Evolutionary conservation across 805 yeast species (phyloP).

Genomic region (Candida nitratophila): DNA sequence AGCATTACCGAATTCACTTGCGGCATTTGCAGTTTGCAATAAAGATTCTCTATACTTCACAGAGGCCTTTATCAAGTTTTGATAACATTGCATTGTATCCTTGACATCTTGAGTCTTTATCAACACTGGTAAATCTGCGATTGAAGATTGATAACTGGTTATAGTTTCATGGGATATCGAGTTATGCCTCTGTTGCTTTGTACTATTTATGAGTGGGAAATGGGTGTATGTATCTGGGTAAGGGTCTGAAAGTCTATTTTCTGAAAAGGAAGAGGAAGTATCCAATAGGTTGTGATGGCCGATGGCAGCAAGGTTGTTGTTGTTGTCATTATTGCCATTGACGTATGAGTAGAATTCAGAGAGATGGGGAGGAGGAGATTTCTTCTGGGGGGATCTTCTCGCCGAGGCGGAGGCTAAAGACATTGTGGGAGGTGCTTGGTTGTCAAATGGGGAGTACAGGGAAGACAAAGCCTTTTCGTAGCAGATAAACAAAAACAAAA

Average conservation of each 20-base stretch:
- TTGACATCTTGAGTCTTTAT: slow-evolving; percentile 55
- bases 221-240: slow-evolving; percentile 4
- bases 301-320: neutral
- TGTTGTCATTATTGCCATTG: slow-evolving; percentile 13
- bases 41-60: slow-evolving; percentile 40
- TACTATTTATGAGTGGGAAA: neutral
- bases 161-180: slow-evolving; percentile 26
- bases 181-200: slow-evolving; percentile 1
- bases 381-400: neutral
- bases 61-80: slow-evolving; percentile 41
- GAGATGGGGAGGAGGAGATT: slow-evolving; percentile 42
- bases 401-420: slow-evolving; percentile 4
- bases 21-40: slow-evolving; percentile 43
- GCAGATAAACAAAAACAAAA: too few relatives aligned
- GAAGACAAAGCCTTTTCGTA: too few relatives aligned
- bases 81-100: slow-evolving; percentile 40
- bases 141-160: slow-evolving; percentile 37
- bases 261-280: neutral
- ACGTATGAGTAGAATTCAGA: slow-evolving; percentile 54
- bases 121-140: slow-evolving; percentile 54
- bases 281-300: neutral
- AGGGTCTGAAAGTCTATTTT: slow-evolving; percentile 1
- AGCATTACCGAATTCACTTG: slow-evolving; percentile 65
- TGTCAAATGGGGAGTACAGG: too few relatives aligned
- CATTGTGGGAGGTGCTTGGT: too few relatives aligned